These are phyloP conservation scores for Phytophthora pistaciae DNA, from an alignment of 352 stramenopile genomes.

Conservation along the genomic window DNA sequence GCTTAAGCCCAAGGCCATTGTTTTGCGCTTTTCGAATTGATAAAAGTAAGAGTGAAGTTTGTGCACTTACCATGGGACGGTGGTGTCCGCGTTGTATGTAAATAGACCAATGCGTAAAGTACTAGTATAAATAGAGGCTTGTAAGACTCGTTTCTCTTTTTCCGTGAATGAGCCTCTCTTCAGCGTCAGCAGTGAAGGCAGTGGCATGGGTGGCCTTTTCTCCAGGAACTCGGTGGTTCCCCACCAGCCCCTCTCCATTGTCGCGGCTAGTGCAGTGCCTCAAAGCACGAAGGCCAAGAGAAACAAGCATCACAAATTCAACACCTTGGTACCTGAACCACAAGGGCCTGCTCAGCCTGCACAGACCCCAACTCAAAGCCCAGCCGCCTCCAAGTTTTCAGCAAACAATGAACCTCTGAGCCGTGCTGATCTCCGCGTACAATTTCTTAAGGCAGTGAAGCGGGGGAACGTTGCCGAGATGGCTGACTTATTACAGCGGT, in stretches of 20 bases:
- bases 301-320: constrained; percentile 50
- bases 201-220: constrained; percentile 51
- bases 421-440: constrained; percentile 60
- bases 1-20: no score
- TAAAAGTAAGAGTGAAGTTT: no score
- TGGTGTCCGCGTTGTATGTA: no score
- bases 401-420: constrained; percentile 17
- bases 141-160: no score
- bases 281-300: constrained; percentile 26
- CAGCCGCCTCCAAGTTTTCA: constrained; percentile 3
- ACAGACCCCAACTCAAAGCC: constrained; percentile 2
- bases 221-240: constrained; percentile 60
- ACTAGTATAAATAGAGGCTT: no score
- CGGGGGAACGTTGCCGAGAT: constrained; percentile 56
- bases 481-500: constrained; percentile 31
- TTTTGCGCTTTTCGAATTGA: no score
- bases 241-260: constrained; percentile 38
- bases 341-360: constrained; percentile 7
- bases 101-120: no score
- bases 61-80: no score
- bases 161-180: no score
- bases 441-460: constrained; percentile 78
- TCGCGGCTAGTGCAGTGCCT: constrained; percentile 24
- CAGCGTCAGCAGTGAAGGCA: no score
- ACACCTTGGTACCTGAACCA: constrained; percentile 51